Conservation (phyloP, 148 eudicot species). For the Amaranthus palmeri region DNA sequence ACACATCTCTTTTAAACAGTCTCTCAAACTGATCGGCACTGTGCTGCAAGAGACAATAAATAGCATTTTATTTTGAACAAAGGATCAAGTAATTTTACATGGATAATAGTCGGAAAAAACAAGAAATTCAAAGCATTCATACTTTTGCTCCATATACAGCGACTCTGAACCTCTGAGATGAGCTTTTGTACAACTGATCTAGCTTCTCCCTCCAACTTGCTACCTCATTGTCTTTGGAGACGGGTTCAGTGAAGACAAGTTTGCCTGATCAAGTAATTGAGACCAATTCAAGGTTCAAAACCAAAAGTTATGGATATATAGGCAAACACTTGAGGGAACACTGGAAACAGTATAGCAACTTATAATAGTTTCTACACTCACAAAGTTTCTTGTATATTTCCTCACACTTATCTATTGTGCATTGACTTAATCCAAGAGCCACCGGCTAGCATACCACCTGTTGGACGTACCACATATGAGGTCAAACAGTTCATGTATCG, state of each 20-base stretch:
- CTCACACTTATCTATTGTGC: slow-evolving; percentile 92
- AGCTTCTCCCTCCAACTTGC: slow-evolving; percentile 98
- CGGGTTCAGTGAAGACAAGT: slow-evolving; percentile 94
- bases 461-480: slow-evolving; percentile 98
- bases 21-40: slow-evolving; percentile 98
- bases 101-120: not conserved
- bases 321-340: not conserved
- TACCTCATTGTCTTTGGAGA: slow-evolving; percentile 85
- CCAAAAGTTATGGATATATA: not conserved
- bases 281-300: not conserved
- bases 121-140: slow-evolving; percentile 14
- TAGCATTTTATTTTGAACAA: slow-evolving; percentile 18
- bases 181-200: slow-evolving; percentile 97
- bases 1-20: slow-evolving; percentile 93
- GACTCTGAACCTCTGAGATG: slow-evolving; percentile 94
- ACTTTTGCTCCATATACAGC: slow-evolving; percentile 99
- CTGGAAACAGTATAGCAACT: slow-evolving; percentile 1
- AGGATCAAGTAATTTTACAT: slow-evolving; percentile 7
- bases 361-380: slow-evolving; percentile 27
- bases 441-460: slow-evolving; percentile 99
- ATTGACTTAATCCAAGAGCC: slow-evolving; percentile 88
- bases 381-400: slow-evolving; percentile 97
- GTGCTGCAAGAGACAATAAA: slow-evolving; percentile 70
- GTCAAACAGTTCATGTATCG: slow-evolving; percentile 96
- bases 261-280: slow-evolving; percentile 55